phyloP scores from a whole-genome alignment of 805 yeast genomes.

The Metschnikowia colocasiae region DNA sequence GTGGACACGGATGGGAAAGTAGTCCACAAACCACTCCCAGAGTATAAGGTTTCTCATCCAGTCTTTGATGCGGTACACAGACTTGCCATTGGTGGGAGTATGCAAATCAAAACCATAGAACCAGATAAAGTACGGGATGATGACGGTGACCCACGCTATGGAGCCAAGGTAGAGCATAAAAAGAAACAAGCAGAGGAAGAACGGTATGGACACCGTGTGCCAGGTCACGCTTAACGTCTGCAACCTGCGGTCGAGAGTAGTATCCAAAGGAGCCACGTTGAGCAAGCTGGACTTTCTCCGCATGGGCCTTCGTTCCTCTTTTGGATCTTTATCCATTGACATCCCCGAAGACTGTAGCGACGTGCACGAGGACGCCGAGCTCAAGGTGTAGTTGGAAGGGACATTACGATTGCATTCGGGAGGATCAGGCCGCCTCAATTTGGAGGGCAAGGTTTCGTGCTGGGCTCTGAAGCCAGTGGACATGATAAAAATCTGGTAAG shows the following conservation, averaged over 20 bases:
- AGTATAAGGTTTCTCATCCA: slow-evolving; percentile 53
- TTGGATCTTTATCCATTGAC: not conserved
- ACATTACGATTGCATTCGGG: not conserved
- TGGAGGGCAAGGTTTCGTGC: not conserved
- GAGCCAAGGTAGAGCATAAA: slow-evolving; percentile 43
- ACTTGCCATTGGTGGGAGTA: slow-evolving; percentile 73
- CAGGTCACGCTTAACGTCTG: slow-evolving; percentile 68
- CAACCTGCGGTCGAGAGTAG: slow-evolving; percentile 55
- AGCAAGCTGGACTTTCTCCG: slow-evolving; percentile 15
- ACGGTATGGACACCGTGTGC: slow-evolving; percentile 71
- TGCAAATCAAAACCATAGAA: slow-evolving; percentile 55
- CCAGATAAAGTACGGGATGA: slow-evolving; percentile 58
- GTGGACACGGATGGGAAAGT: slow-evolving; percentile 75
- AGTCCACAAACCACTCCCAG: slow-evolving; percentile 71
- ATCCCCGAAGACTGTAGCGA: not conserved
- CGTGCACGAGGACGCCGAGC: not conserved
- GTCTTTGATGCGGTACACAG: slow-evolving; percentile 51
- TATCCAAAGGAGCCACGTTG: slow-evolving; percentile 51
- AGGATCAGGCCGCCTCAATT: slow-evolving; percentile 2
- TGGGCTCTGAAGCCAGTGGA: not conserved
- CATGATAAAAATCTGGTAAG: not conserved
- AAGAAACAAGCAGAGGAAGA: slow-evolving; percentile 52
- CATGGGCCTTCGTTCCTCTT: not conserved
- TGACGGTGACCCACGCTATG: slow-evolving; percentile 65
- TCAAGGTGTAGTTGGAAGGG: not conserved